Percentiles rank a stretch among this genome's conserved stretches.
These are phyloP conservation scores for Dorcoceras hygrometricum DNA, from an alignment of 257 asterid species.

Conservation along the genomic window DNA sequence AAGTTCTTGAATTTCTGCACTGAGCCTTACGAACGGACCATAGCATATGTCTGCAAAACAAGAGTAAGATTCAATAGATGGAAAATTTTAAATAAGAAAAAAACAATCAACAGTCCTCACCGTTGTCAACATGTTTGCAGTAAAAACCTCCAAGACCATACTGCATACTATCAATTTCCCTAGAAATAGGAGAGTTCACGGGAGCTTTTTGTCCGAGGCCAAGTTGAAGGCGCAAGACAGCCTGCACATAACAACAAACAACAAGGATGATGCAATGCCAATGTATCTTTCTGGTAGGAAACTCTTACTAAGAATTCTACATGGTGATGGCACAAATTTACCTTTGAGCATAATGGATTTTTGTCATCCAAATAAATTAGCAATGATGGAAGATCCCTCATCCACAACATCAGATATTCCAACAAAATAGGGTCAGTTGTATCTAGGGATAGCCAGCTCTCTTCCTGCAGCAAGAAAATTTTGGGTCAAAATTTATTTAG, in stretches of 20 bases:
- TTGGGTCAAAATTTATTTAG: conserved; percentile 5
- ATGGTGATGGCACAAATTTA: conserved; percentile 31
- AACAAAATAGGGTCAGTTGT: conserved; percentile 49
- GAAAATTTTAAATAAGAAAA: conserved; percentile 20
- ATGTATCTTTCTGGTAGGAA: conserved; percentile 4
- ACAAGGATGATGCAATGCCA: not conserved
- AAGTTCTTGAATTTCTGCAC: conserved; percentile 75
- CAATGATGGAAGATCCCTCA: conserved; percentile 66
- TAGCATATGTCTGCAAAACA: conserved; percentile 36
- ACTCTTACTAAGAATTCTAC: not conserved
- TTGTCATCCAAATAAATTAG: conserved; percentile 59
- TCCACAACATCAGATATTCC: conserved; percentile 56
- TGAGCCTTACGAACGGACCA: conserved; percentile 83
- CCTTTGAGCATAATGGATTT: conserved; percentile 64
- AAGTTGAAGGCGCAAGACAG: conserved; percentile 69
- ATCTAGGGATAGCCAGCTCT: conserved; percentile 38
- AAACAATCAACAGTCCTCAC: conserved; percentile 34
- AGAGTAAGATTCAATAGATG: conserved; percentile 29
- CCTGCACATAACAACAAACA: conserved; percentile 46
- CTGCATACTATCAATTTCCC: conserved; percentile 63
- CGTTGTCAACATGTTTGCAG: conserved; percentile 40
- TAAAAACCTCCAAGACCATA: conserved; percentile 46
- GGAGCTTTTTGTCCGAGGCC: conserved; percentile 56
- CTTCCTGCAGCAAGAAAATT: conserved; percentile 43
- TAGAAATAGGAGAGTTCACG: conserved; percentile 39